A percentile compares a stretch with the other conserved stretches of the same genome.
These are phyloP conservation scores for Galerina marginata DNA, from an alignment of 768 basidiomycete species.

Conservation along the genomic window DNA sequence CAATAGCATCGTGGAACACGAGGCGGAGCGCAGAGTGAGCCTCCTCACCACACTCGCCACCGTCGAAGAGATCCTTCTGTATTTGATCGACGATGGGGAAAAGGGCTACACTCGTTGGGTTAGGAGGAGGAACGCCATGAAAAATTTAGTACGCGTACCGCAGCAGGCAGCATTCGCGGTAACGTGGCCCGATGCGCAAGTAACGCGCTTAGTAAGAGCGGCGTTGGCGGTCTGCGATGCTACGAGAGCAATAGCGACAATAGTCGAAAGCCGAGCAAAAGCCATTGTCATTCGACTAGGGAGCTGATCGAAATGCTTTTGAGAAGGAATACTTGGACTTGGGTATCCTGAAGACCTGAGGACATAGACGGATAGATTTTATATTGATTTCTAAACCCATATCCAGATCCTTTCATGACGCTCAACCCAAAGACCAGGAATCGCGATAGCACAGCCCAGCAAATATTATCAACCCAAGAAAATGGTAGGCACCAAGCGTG, in stretches of 20 bases:
- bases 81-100: constrained; percentile 33
- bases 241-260: constrained; percentile 23
- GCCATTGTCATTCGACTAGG: constrained; percentile 19
- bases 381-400: constrained; percentile 12
- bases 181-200: constrained; percentile 30
- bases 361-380: constrained; percentile 10
- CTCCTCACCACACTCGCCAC: constrained; percentile 39
- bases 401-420: constrained; percentile 4
- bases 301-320: constrained; percentile 9
- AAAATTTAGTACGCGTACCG: constrained; percentile 12
- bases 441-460: not conserved
- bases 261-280: constrained; percentile 24
- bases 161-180: constrained; percentile 31
- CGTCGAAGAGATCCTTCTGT: constrained; percentile 38
- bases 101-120: constrained; percentile 13
- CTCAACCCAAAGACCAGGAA: constrained; percentile 4
- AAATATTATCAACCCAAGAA: no score
- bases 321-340: constrained; percentile 17
- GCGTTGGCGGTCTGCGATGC: constrained; percentile 18
- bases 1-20: constrained; percentile 30
- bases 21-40: constrained; percentile 29
- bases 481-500: no score
- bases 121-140: not conserved
- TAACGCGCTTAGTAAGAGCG: constrained; percentile 27
- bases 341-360: constrained; percentile 18